Conservation (phyloP, 2,329 filamentous ascomycete genomes). For the Escovopsis sp. region DNA sequence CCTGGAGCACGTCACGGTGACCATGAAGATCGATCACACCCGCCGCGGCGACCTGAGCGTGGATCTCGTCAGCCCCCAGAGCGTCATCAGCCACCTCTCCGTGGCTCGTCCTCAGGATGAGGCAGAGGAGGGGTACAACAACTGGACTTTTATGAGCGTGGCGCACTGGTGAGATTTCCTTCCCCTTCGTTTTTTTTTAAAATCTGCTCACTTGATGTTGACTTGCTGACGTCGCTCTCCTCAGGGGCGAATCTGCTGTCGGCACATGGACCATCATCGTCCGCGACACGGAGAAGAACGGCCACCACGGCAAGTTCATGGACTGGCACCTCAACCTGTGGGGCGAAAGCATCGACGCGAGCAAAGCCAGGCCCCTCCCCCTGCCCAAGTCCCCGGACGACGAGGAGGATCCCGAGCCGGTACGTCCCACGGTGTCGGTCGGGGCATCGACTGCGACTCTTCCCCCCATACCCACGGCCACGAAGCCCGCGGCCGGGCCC, state of each 20-base stretch:
- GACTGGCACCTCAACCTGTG: conserved; percentile 93
- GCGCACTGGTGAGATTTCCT: conserved; percentile 62
- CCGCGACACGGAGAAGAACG: conserved; percentile 70
- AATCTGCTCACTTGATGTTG: too few relatives aligned
- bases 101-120: conserved; percentile 58
- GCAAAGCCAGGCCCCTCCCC: conserved; percentile 59
- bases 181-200: neutral
- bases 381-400: conserved; percentile 38
- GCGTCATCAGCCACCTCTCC: conserved; percentile 71
- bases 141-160: conserved; percentile 99
- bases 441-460: conserved; percentile 23
- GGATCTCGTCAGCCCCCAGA: conserved; percentile 72
- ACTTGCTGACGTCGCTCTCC: conserved; percentile 15
- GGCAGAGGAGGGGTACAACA: conserved; percentile 55
- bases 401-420: conserved; percentile 63
- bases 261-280: conserved; percentile 87
- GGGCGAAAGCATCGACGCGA: conserved; percentile 71
- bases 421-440: conserved; percentile 35
- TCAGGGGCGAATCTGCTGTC: conserved; percentile 71
- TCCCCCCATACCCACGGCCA: conserved; percentile 32
- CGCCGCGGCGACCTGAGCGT: conserved; percentile 85
- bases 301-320: conserved; percentile 60
- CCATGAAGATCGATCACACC: conserved; percentile 87
- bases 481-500: conserved; percentile 26
- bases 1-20: conserved; percentile 89